Percentiles rank a stretch among this genome's conserved stretches.
These are phyloP conservation scores for Jaenimonas drosophilae DNA, from an alignment of 208 protist species.

Conservation along the genomic window DNA sequence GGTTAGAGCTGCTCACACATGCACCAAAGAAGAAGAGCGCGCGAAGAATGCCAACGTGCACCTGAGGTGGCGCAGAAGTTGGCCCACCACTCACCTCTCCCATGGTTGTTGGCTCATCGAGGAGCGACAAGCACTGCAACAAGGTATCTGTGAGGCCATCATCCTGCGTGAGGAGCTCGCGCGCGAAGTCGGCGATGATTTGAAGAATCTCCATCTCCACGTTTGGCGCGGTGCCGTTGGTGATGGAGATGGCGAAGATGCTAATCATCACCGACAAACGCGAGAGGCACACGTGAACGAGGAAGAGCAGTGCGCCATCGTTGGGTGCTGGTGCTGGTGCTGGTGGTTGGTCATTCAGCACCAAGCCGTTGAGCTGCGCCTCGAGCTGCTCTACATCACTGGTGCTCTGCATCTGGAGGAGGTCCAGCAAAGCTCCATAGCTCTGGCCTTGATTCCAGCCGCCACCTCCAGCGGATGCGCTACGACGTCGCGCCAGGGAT, in stretches of 20 bases:
- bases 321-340: no score
- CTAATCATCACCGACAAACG: constrained; percentile 78
- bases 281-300: constrained; percentile 71
- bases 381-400: not conserved
- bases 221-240: constrained; percentile 25
- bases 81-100: not conserved
- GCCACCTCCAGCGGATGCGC: not conserved
- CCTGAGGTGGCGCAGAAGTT: constrained; percentile 4
- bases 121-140: constrained; percentile 47
- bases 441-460: not conserved
- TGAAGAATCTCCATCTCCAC: constrained; percentile 36
- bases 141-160: constrained; percentile 49
- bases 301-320: constrained; percentile 22
- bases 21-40: constrained; percentile 80
- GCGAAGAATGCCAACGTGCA: constrained; percentile 69
- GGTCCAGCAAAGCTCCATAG: not conserved
- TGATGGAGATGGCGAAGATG: constrained; percentile 62
- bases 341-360: constrained; percentile 29
- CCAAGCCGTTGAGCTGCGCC: constrained; percentile 5
- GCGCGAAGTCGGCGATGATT: constrained; percentile 51
- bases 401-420: not conserved
- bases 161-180: constrained; percentile 39
- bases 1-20: constrained; percentile 58
- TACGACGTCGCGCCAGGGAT: constrained; percentile 33
- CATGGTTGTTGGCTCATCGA: constrained; percentile 7